These are phyloP conservation scores for Microbotryum scabiosae DNA, from an alignment of 1,284 basidiomycete species.

Conservation along the genomic window DNA sequence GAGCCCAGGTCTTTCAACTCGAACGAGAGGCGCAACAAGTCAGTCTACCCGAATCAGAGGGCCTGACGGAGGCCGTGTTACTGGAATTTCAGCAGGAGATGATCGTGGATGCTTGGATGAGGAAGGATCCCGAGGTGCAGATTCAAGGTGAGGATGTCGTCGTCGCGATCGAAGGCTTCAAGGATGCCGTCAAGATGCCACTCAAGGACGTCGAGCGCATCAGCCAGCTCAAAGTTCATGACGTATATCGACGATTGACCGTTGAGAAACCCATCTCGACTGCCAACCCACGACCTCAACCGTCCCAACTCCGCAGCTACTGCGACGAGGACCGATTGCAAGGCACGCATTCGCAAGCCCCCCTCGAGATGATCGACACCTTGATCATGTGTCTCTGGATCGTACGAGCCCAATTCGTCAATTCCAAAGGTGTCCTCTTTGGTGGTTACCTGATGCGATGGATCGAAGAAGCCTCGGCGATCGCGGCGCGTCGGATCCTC, in stretches of 20 bases:
- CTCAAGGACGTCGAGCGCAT: slow-evolving; percentile 13
- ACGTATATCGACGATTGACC: slow-evolving; percentile 11
- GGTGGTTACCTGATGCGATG: slow-evolving; percentile 31
- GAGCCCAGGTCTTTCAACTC: slow-evolving; percentile 31
- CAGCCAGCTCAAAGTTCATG: slow-evolving; percentile 1
- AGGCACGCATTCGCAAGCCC: background rate
- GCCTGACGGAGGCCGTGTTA: slow-evolving; percentile 4
- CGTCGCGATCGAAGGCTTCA: slow-evolving; percentile 26
- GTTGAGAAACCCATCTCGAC: background rate
- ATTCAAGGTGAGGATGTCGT: slow-evolving; percentile 26
- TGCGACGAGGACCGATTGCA: background rate
- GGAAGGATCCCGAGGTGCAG: slow-evolving; percentile 22
- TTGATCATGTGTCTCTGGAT: slow-evolving; percentile 29
- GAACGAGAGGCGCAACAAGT: slow-evolving; percentile 3
- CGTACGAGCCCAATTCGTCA: slow-evolving; percentile 30
- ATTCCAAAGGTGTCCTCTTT: slow-evolving; percentile 29
- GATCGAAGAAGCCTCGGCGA: slow-evolving; percentile 23
- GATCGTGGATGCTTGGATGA: slow-evolving; percentile 28
- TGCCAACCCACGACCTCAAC: background rate
- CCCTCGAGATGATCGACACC: slow-evolving; percentile 23
- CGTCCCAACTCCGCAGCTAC: background rate
- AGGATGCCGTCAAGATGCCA: slow-evolving; percentile 21
- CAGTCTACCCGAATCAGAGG: background rate
- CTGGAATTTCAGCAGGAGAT: slow-evolving; percentile 22
- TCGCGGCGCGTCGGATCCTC: slow-evolving; percentile 18